Conservation (phyloP, 352 stramenopile genomes). For the Phytophthora kernoviae region DNA sequence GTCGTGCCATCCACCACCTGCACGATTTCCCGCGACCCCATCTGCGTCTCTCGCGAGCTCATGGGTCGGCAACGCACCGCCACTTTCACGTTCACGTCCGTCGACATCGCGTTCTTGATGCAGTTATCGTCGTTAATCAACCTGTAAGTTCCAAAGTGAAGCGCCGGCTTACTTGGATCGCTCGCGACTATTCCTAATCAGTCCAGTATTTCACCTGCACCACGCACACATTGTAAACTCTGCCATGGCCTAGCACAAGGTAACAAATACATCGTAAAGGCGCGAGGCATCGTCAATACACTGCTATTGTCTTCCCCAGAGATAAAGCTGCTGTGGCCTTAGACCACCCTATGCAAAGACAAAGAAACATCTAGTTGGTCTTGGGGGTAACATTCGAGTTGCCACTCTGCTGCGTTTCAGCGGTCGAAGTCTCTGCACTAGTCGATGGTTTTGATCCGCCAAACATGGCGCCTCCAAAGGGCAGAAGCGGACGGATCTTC, state of each 20-base stretch:
- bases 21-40: conserved; percentile 57
- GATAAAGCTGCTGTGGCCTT: conserved; percentile 5
- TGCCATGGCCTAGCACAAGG: background rate
- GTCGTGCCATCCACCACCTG: conserved; percentile 62
- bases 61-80: conserved; percentile 90
- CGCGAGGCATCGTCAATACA: conserved; percentile 14
- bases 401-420: conserved; percentile 6
- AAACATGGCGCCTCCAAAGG: conserved; percentile 66
- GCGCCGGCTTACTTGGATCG: conserved; percentile 10
- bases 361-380: conserved; percentile 24
- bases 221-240: background rate
- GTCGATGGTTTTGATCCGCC: conserved; percentile 17
- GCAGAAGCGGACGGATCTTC: conserved; percentile 71
- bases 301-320: conserved; percentile 12
- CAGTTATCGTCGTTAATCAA: background rate
- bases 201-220: background rate
- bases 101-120: conserved; percentile 40
- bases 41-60: conserved; percentile 76
- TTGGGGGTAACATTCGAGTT: conserved; percentile 50
- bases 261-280: background rate
- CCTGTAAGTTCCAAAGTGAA: conserved; percentile 5
- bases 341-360: conserved; percentile 5
- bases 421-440: background rate
- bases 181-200: conserved; percentile 15
- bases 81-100: conserved; percentile 90